These are phyloP conservation scores for Gossypium mustelinum DNA, from an alignment of 345 rosid genomes.

Conservation along the genomic window DNA sequence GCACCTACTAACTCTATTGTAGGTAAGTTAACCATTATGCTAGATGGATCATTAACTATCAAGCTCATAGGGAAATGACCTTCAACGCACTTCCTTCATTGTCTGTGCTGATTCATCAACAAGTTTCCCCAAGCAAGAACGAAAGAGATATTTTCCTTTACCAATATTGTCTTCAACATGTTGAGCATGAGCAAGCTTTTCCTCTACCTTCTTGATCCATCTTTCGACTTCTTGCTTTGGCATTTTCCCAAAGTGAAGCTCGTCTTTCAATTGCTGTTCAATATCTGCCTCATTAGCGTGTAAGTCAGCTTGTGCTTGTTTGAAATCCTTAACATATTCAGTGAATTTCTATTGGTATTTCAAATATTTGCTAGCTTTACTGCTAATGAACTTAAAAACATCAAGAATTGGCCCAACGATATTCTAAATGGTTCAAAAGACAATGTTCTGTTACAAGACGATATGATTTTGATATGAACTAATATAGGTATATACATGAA, in stretches of 20 bases:
- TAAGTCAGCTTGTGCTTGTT: background rate
- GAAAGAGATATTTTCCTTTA: too few relatives aligned
- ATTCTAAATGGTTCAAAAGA: too few relatives aligned
- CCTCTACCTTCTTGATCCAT: background rate
- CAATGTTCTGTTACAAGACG: too few relatives aligned
- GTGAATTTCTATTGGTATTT: background rate
- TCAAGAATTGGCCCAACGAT: background rate
- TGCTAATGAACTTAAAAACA: background rate
- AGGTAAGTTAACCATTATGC: background rate
- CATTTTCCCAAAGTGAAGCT: background rate
- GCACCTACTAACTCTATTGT: background rate
- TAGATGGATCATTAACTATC: too few relatives aligned
- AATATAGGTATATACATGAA: too few relatives aligned
- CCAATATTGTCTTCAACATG: too few relatives aligned
- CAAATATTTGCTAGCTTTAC: background rate
- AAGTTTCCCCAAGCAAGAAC: background rate
- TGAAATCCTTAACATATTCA: background rate
- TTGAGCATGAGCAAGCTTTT: too few relatives aligned
- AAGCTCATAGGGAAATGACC: background rate
- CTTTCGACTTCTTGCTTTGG: background rate
- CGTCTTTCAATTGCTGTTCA: background rate
- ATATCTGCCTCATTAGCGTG: fast-evolving
- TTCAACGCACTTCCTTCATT: background rate
- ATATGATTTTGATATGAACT: too few relatives aligned
- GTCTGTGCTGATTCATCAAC: background rate